Conservation (phyloP, 345 rosid genomes). For the Pugionium cornutum region DNA sequence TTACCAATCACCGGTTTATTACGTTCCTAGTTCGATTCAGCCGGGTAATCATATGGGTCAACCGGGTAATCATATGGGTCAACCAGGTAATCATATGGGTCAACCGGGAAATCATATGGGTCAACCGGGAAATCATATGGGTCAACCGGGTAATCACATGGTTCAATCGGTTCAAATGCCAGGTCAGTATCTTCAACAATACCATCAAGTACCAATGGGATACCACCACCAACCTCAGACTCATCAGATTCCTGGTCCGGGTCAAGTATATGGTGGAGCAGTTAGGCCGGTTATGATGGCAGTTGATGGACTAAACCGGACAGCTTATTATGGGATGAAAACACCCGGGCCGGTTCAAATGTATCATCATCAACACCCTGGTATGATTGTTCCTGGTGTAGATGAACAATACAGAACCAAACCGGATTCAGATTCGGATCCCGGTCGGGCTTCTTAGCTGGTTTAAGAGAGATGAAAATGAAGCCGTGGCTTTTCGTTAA, state of each 20-base stretch:
- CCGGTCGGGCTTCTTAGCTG: slow-evolving; percentile 46
- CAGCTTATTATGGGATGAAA: slow-evolving; percentile 63
- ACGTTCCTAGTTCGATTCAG: slow-evolving; percentile 55
- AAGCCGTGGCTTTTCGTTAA: not conserved
- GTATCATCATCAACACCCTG: slow-evolving; percentile 47
- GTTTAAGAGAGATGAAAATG: slow-evolving; percentile 11
- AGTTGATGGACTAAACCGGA: slow-evolving; percentile 58
- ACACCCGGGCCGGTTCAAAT: slow-evolving; percentile 52
- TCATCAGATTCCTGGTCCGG: slow-evolving; percentile 51
- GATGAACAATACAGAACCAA: slow-evolving; percentile 53
- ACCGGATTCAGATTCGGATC: slow-evolving; percentile 44
- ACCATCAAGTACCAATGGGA: slow-evolving; percentile 62
- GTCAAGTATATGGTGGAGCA: slow-evolving; percentile 62
- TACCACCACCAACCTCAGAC: slow-evolving; percentile 57
- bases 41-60: slow-evolving; percentile 55
- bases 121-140: slow-evolving; percentile 55
- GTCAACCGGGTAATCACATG: slow-evolving; percentile 53
- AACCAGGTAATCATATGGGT: slow-evolving; percentile 48
- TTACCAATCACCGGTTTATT: slow-evolving; percentile 70
- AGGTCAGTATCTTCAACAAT: slow-evolving; percentile 59
- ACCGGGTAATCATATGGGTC: slow-evolving; percentile 44
- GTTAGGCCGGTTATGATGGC: slow-evolving; percentile 48
- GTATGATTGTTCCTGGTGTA: slow-evolving; percentile 57
- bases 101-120: slow-evolving; percentile 55
- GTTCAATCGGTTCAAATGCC: slow-evolving; percentile 53